These are phyloP conservation scores for Psilocybe azurescens DNA, from an alignment of 768 basidiomycete genomes.

Conservation along the genomic window DNA sequence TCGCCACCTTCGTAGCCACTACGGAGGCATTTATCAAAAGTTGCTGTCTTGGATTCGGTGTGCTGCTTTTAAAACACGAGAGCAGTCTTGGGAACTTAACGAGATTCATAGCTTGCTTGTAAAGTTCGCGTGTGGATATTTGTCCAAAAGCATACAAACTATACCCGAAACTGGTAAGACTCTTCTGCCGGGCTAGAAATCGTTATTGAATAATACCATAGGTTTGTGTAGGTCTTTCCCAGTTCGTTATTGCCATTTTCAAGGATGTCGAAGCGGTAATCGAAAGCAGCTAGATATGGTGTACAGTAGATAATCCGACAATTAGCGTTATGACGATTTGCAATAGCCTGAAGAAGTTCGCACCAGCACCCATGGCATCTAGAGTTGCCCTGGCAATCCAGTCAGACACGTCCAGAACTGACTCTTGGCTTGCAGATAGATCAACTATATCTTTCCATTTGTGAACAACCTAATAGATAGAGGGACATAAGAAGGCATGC, in stretches of 20 bases:
- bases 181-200: background rate
- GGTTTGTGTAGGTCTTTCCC: slow-evolving; percentile 37
- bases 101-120: slow-evolving; percentile 34
- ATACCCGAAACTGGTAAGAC: background rate
- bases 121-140: slow-evolving; percentile 34
- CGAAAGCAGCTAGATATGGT: slow-evolving; percentile 47
- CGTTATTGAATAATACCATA: slow-evolving; percentile 35
- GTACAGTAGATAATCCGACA: background rate
- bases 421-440: slow-evolving; percentile 28
- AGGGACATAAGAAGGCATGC: background rate
- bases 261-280: slow-evolving; percentile 49
- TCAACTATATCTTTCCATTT: slow-evolving; percentile 46
- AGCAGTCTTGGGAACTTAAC: slow-evolving; percentile 36
- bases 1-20: slow-evolving; percentile 37
- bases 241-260: slow-evolving; percentile 42
- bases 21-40: slow-evolving; percentile 36
- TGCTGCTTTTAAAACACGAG: slow-evolving; percentile 37
- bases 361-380: slow-evolving; percentile 58
- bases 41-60: slow-evolving; percentile 34
- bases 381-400: slow-evolving; percentile 52
- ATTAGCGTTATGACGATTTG: background rate
- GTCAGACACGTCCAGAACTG: slow-evolving; percentile 37
- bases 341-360: background rate
- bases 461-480: slow-evolving; percentile 33
- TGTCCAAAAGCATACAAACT: slow-evolving; percentile 37